phyloP scores from a whole-genome alignment of 306 rosid genomes.

The Malus asiatica region DNA sequence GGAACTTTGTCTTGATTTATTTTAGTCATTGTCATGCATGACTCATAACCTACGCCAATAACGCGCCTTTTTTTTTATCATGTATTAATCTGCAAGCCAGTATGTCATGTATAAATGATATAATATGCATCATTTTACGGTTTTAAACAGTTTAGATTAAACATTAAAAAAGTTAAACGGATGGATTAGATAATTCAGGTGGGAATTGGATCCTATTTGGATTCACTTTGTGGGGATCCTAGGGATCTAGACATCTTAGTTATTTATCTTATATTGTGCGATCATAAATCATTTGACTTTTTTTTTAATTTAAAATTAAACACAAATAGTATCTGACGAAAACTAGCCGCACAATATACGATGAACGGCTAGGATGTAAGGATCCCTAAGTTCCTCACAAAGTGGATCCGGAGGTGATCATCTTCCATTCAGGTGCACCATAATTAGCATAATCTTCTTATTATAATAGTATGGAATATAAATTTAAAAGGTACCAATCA shows the following conservation, averaged over 20 bases:
- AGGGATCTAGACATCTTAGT: no score
- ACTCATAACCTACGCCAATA: neutral
- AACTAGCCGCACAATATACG: accelerated
- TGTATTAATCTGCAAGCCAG: neutral
- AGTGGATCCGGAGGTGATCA: no score
- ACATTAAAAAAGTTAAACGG: no score
- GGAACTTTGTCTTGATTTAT: neutral
- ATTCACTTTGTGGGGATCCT: no score
- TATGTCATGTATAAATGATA: neutral
- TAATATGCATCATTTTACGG: neutral
- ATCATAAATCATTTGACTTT: no score
- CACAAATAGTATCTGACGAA: no score
- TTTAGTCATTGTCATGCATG: neutral
- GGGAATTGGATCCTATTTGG: neutral
- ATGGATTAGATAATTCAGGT: neutral
- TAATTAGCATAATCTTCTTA: neutral
- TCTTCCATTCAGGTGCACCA: neutral
- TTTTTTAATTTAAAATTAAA: no score
- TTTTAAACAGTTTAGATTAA: neutral
- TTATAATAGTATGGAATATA: neutral
- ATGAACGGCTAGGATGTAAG: no score
- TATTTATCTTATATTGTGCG: no score
- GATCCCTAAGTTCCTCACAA: no score
- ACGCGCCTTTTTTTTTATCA: neutral
- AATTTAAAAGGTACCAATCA: neutral